phyloP scores from a whole-genome alignment of 2,329 filamentous ascomycete species.

The Fusarium poae region DNA sequence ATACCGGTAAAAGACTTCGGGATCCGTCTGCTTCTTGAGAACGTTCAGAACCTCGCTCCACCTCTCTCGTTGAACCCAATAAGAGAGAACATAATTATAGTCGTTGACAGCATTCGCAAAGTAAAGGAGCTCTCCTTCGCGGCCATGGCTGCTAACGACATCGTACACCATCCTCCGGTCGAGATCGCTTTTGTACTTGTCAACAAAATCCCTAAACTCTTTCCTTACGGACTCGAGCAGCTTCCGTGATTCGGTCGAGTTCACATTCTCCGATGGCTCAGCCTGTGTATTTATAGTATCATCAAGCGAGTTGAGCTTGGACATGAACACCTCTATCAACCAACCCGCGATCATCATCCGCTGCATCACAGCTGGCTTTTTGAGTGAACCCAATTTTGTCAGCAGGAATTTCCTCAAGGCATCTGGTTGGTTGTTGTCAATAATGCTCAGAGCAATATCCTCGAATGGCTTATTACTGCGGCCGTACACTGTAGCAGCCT shows the following conservation, averaged over 20 bases:
- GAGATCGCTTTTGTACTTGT: conserved; percentile 85
- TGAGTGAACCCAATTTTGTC: conserved; percentile 84
- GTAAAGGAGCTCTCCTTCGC: conserved; percentile 91
- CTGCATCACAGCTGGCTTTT: conserved; percentile 90
- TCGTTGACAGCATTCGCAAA: conserved; percentile 92
- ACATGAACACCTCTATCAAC: conserved; percentile 97
- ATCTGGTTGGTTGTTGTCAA: conserved; percentile 91
- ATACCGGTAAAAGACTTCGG: conserved; percentile 95
- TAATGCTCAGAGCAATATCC: conserved; percentile 90
- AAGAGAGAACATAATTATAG: conserved; percentile 93
- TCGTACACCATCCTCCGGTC: conserved; percentile 95
- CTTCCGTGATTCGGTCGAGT: conserved; percentile 76
- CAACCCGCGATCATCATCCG: conserved; percentile 94
- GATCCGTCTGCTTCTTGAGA: conserved; percentile 91
- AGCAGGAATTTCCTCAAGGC: conserved; percentile 90
- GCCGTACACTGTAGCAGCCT: conserved; percentile 91
- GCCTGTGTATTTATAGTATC: conserved; percentile 93
- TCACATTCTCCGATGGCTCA: conserved; percentile 79
- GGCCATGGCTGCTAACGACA: conserved; percentile 93
- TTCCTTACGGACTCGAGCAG: conserved; percentile 77
- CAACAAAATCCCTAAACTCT: conserved; percentile 91
- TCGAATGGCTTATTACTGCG: conserved; percentile 98
- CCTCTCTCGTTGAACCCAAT: conserved; percentile 96
- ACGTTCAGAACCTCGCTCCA: conserved; percentile 90
- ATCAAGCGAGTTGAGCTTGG: conserved; percentile 92